Base-by-base conservation (phyloP, 2,329 filamentous ascomycete species). In the Neurospora sp. region DNA sequence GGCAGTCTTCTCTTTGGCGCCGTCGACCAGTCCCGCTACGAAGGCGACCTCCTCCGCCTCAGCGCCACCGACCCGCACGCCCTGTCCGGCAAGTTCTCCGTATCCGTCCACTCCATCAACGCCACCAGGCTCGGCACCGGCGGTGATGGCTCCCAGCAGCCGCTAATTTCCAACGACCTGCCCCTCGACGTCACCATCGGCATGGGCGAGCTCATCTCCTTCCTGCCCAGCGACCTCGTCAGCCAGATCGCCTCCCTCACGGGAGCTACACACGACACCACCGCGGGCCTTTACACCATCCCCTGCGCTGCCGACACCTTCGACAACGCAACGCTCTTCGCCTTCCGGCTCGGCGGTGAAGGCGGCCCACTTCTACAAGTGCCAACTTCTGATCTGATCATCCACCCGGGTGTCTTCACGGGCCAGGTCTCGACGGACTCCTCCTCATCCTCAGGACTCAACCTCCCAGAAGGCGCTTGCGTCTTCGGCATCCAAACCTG, bases 1-100 rank as follows among this genome's bases (percentile, higher is more conserved):
- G 78, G 78, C 10, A 73, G 73, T 23, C 67, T 79, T n/a, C 73
- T 79, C 28, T 76, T 79, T 19, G 78, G 78, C 23, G 78, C 78
- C 66, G 68, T 79, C 71, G 78, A 79, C 72, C 72, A 70, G 67
- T 74, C 77, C 15, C 74, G 74, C 23, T 78, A 74, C 71, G 71
- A 74, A 7, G 73, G 75, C 42, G 70, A 74, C 4, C 73, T 78
- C 66, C 58, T 76, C 28, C 73, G 76, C 23, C 66, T 76, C 19
- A 68, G 71, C 38, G 66, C 23, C 66, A 58, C 36, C 66, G 66
- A 68, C n/a, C 68, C 67, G 9, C 69, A 67, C 46, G 13, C 40
- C 40, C 69, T 67, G 8, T 67, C 42, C 10, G 40, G 58, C 40
- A 69, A 66, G 13, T 75, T 74, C 52, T 66, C 68, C n/a, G 69